These are phyloP conservation scores for Monosporascus sp. DNA, from an alignment of 2,329 filamentous ascomycete species.

Conservation along the genomic window DNA sequence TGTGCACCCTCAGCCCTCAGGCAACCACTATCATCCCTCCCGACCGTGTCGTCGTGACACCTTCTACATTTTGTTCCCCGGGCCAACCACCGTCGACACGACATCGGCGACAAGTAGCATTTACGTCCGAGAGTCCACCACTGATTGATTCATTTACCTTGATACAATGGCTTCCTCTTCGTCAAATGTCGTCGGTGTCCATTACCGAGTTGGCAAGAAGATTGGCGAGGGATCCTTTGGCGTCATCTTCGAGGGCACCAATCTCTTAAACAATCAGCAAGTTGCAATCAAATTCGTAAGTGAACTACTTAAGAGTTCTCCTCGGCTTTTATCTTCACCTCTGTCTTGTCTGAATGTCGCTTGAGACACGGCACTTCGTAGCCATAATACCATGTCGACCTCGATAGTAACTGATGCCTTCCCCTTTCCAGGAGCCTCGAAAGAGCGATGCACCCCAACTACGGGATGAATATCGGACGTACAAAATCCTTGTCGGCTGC, in stretches of 20 bases:
- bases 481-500: conserved; percentile 98
- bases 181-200: conserved; percentile 96
- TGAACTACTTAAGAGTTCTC: conserved; percentile 20
- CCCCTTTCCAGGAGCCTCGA: conserved; percentile 70
- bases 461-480: conserved; percentile 96
- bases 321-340: too few species aligned
- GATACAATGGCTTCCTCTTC: conserved; percentile 73
- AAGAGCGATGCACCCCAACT: conserved; percentile 98
- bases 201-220: conserved; percentile 98
- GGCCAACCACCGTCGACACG: not conserved
- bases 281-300: conserved; percentile 98
- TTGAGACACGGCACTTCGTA: too few species aligned
- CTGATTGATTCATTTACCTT: conserved; percentile 6
- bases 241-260: conserved; percentile 98
- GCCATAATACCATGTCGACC: too few species aligned
- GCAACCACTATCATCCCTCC: not conserved
- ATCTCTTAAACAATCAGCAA: conserved; percentile 97
- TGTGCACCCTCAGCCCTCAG: not conserved
- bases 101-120: not conserved
- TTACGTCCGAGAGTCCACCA: conserved; percentile 7
- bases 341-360: too few species aligned
- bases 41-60: not conserved
- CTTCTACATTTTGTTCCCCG: not conserved
- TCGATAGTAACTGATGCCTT: not conserved
- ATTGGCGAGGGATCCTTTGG: conserved; percentile 98